Conservation (phyloP, 2,329 filamentous ascomycete species). For the Xylariaceae sp. region DNA sequence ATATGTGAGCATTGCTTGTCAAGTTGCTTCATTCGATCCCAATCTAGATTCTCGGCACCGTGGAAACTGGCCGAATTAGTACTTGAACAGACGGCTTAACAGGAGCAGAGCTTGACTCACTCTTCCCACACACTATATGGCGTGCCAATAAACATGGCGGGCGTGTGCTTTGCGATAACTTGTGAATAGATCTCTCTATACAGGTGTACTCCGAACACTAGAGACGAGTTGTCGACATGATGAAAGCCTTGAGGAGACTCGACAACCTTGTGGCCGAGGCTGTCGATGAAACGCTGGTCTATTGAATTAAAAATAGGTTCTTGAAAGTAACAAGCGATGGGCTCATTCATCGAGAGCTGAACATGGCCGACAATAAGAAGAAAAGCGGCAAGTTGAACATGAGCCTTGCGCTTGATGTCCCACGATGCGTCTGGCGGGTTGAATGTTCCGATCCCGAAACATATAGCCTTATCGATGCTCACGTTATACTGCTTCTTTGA, state of each 20-base stretch:
- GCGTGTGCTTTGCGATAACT: constrained; percentile 45
- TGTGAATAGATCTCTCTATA: constrained; percentile 52
- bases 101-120: constrained; percentile 33
- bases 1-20: constrained; percentile 31
- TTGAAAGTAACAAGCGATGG: constrained; percentile 50
- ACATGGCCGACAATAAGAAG: constrained; percentile 41
- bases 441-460: constrained; percentile 55
- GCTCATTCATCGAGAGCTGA: constrained; percentile 9
- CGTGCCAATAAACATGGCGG: constrained; percentile 59
- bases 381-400: constrained; percentile 54
- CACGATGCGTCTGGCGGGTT: constrained; percentile 47
- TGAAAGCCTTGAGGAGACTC: constrained; percentile 53
- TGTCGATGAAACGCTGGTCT: constrained; percentile 51
- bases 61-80: constrained; percentile 10
- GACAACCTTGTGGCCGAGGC: constrained; percentile 52
- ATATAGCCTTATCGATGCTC: constrained; percentile 45
- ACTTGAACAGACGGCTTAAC: not conserved
- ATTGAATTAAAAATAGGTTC: constrained; percentile 51
- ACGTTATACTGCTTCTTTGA: constrained; percentile 8
- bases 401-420: constrained; percentile 45
- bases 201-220: constrained; percentile 64
- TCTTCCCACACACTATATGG: constrained; percentile 49
- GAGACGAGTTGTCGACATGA: constrained; percentile 43
- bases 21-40: constrained; percentile 34
- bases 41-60: constrained; percentile 21